phyloP scores from a whole-genome alignment of 2,329 filamentous ascomycete genomes.

The Alternaria novae-zelandiae region DNA sequence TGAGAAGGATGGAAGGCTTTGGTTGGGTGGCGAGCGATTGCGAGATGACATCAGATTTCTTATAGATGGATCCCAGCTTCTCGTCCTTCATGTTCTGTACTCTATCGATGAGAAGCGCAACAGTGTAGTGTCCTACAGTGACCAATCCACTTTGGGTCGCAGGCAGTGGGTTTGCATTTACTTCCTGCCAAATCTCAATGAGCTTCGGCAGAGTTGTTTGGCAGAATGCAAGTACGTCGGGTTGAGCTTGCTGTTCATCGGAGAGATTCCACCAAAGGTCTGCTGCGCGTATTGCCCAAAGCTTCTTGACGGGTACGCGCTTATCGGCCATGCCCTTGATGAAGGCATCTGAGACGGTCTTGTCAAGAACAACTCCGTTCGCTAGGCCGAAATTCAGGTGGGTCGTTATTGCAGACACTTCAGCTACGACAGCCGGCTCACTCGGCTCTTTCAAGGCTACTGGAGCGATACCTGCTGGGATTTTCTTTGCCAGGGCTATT shows the following conservation, averaged over 20 bases:
- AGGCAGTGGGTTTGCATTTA: slow-evolving; percentile 75
- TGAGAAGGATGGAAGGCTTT: slow-evolving; percentile 87
- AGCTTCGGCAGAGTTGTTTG: slow-evolving; percentile 62
- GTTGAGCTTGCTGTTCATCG: slow-evolving; percentile 56
- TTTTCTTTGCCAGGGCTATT: slow-evolving; percentile 67
- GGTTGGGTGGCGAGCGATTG: slow-evolving; percentile 73
- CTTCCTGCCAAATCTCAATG: slow-evolving; percentile 76
- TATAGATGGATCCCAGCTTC: slow-evolving; percentile 63
- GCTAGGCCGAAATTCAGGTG: slow-evolving; percentile 69
- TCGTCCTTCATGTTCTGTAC: slow-evolving; percentile 62
- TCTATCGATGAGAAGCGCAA: slow-evolving; percentile 65
- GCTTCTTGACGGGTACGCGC: slow-evolving; percentile 74
- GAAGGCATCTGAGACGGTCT: slow-evolving; percentile 72
- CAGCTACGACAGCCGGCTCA: slow-evolving; percentile 78
- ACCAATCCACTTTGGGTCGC: slow-evolving; percentile 85
- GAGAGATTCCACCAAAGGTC: slow-evolving; percentile 69
- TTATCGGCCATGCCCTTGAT: slow-evolving; percentile 87
- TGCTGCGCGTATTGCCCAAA: slow-evolving; percentile 80
- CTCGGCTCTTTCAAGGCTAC: slow-evolving; percentile 86
- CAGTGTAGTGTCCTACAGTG: slow-evolving; percentile 76
- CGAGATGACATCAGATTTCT: slow-evolving; percentile 67
- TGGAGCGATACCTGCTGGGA: slow-evolving; percentile 69
- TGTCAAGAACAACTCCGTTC: slow-evolving; percentile 67
- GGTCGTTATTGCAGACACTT: slow-evolving; percentile 73
- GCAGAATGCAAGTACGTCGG: slow-evolving; percentile 55